A percentile compares a stretch with the other conserved stretches of the same genome.
Conservation (phyloP, 1,284 basidiomycete genomes). For the Ustilago sp. region DNA sequence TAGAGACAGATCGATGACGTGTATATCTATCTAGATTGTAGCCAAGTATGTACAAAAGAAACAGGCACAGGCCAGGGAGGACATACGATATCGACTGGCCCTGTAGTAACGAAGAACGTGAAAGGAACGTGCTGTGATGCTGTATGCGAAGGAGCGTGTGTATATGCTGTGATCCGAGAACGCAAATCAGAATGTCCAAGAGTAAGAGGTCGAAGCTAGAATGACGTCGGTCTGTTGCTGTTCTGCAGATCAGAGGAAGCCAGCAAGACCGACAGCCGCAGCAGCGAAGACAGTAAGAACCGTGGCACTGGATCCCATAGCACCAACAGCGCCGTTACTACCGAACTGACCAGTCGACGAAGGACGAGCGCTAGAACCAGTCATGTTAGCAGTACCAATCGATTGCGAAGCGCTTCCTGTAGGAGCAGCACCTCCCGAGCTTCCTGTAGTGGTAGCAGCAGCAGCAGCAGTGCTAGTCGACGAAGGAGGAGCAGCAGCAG, state of each 20-base stretch:
- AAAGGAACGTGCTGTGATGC: not conserved
- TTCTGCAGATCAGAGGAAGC: conserved; percentile 14
- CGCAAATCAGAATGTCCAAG: conserved; percentile 8
- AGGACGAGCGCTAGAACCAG: conserved; percentile 13
- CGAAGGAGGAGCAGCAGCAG: conserved; percentile 19
- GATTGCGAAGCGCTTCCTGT: conserved; percentile 17
- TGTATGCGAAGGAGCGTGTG: conserved; percentile 12
- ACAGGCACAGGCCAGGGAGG: not conserved
- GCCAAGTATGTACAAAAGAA: not conserved
- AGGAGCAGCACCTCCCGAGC: conserved; percentile 13
- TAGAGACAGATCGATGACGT: not conserved
- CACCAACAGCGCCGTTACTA: conserved; percentile 29
- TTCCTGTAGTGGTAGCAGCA: not conserved
- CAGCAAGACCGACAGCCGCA: conserved; percentile 21
- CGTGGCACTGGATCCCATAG: conserved; percentile 1
- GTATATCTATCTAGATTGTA: not conserved
- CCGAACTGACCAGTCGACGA: conserved; percentile 4
- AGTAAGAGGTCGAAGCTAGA: not conserved
- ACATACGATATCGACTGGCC: conserved; percentile 1
- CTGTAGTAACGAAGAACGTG: not conserved
- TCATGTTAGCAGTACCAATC: conserved; percentile 18
- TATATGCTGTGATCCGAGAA: not conserved
- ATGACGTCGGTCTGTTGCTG: not conserved
- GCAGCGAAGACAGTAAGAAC: conserved; percentile 15
- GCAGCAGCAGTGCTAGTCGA: conserved; percentile 20